Base-by-base conservation (phyloP, 768 basidiomycete species). In the Dioszegia aurantiaca region DNA sequence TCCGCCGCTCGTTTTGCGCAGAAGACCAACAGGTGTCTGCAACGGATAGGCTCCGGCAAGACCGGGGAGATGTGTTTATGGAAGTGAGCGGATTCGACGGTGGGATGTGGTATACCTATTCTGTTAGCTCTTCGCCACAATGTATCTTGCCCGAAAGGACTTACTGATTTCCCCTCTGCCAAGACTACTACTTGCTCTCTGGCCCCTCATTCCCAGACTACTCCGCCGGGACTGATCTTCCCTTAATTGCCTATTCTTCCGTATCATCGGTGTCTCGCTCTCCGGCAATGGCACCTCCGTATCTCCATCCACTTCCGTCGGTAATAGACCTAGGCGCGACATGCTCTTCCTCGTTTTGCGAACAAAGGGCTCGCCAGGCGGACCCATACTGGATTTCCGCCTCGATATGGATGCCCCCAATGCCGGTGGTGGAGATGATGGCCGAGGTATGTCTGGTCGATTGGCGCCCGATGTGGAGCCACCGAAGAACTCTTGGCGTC, bases 101-200 rank as follows among this genome's bases (percentile, higher is more conserved):
- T 63, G 12, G 58, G 52, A 58, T 76, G 75, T 1, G 75, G 75
- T 59, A 71, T 72, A 40, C 64, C 72, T 70, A 42, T 8, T n/a
- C n/a, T 39, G 41, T 36, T 8, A 39, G 40, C 31, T 33, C 10
- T 45, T 6, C 10, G 36, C 36, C 27, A 11, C 24, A 24, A n/a
- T 24, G 26, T n/a, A n/a, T n/a, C n/a, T n/a, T n/a, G n/a, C n/a
- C 24, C 21, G 14, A 21, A 19, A 27, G 1, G 3, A 73, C 73
- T 53, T 45, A 75, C 72, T 73, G 56, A 76, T 73, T 28, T 76
- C 75, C 10, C 75, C 73, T 58, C 63, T 61, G 1, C 73, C 68
- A 19, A 72, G 47, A 67, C 68, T 72, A 12, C 63, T 66, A 51
- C 71, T 74, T 45, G 73, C 73, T 43, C 75, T 60, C 21, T 60